Base-by-base conservation (phyloP, 2,329 filamentous ascomycete genomes). In the Lachnellula hyalina region DNA sequence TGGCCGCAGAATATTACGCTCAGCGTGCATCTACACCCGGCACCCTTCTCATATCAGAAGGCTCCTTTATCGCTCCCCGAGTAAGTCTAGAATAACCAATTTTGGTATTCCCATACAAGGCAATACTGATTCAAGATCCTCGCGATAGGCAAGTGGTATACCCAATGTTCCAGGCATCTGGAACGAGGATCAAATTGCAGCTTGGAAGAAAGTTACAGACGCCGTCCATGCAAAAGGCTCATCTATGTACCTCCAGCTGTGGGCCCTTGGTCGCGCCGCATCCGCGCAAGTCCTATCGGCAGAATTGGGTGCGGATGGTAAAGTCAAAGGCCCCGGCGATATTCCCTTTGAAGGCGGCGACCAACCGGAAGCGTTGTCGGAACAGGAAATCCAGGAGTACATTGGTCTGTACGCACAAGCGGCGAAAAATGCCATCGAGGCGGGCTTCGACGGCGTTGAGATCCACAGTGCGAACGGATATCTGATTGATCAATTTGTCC, bases 161-260 rank as follows among this genome's bases (percentile, higher is more conserved):
- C 68, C 69, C 46, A 76, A 82, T 59, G 73, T 77, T 2, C 83
- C 85, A 0, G 84, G 82, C 19, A 80, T 85, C 62, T 84, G 75
- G 65, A 78, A 65, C 23, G 68, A 75, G 0, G 75, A 73, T 12
- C 82, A 86, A 57, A 74, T 85, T 46, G 75, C 73, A 1, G 78
- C 74, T 0, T 89, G 85, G 85, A 81, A 76, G 59, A 70, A 75
- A 14, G 71, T 88, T 45, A 84, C 80, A 1, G 77, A 82, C 34
- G 80, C 77, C 1, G 82, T 88, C 1, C 85, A 89, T 65, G 72
- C 72, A 23, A 84, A 84, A 62, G 80, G 79, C 3, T 78, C 74
- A 32, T 81, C 75, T 65, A 82, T 87, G 47, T 86, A 75, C 68
- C 67, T 76, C 1, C 86, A 89, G 65, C 72, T 89, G 0, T 86